Evolutionary conservation across 768 basidiomycete genomes (phyloP).

Genomic region (Saitozyma podzolica): DNA sequence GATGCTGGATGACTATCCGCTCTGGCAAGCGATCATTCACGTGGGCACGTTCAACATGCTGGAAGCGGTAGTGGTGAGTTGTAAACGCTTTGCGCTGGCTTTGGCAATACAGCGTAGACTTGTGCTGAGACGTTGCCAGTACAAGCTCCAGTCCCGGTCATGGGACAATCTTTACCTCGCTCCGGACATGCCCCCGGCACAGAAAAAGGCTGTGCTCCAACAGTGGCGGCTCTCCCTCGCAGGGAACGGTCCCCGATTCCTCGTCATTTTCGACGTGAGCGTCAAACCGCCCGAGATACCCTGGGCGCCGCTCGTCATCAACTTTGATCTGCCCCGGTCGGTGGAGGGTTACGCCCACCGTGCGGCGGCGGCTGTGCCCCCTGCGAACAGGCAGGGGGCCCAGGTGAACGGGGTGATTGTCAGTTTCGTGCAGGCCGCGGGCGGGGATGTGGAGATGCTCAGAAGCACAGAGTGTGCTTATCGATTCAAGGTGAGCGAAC

Average conservation of each 20-base stretch:
- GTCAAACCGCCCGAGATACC: slow-evolving; percentile 86
- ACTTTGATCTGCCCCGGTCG: slow-evolving; percentile 66
- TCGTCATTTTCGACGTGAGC: slow-evolving; percentile 91
- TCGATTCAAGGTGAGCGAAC: slow-evolving; percentile 53
- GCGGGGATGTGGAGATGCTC: slow-evolving; percentile 97
- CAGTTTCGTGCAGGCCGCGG: slow-evolving; percentile 96
- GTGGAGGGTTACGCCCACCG: slow-evolving; percentile 98
- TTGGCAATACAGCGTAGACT: not conserved
- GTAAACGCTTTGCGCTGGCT: too few relatives aligned
- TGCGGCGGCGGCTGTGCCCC: slow-evolving; percentile 48
- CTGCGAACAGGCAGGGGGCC: slow-evolving; percentile 8
- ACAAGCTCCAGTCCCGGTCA: slow-evolving; percentile 80
- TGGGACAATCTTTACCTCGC: slow-evolving; percentile 83
- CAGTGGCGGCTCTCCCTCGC: slow-evolving; percentile 71
- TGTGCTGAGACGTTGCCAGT: slow-evolving; percentile 41
- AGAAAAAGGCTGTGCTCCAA: slow-evolving; percentile 28
- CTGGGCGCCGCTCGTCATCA: slow-evolving; percentile 89
- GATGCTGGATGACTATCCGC: slow-evolving; percentile 62
- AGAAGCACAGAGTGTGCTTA: slow-evolving; percentile 98
- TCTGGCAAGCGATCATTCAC: slow-evolving; percentile 51
- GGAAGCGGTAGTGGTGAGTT: slow-evolving; percentile 49
- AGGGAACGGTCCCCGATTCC: slow-evolving; percentile 60
- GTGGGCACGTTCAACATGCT: slow-evolving; percentile 48
- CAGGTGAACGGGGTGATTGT: slow-evolving; percentile 80
- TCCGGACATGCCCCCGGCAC: slow-evolving; percentile 31